Percentiles rank a stretch among this genome's conserved stretches.
Conservation (phyloP, 75 land plant genomes). For the Cryptomeria japonica region DNA sequence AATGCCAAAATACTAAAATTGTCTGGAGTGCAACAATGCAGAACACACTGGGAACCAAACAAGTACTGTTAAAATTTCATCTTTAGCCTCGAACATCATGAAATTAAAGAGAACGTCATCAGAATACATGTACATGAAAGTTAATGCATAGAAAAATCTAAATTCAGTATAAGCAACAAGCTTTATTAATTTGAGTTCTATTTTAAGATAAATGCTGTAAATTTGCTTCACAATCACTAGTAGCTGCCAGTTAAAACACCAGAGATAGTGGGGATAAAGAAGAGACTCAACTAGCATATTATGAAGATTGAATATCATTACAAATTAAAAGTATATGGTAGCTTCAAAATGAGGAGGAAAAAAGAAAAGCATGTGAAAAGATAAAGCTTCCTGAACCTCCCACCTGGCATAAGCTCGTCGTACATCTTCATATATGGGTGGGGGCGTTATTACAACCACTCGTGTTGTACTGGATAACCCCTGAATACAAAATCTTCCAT, state of each 20-base stretch:
- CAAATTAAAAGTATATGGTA: neutral
- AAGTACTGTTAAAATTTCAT: neutral
- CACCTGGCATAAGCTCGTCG: slow-evolving; percentile 22
- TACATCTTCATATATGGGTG: slow-evolving; percentile 40
- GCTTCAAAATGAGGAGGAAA: neutral
- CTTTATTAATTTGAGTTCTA: neutral
- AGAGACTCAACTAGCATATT: neutral
- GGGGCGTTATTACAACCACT: slow-evolving; percentile 44
- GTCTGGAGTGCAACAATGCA: neutral
- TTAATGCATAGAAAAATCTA: neutral
- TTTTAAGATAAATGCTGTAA: neutral
- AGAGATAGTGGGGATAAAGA: neutral
- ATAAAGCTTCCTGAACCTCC: neutral
- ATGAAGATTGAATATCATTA: neutral
- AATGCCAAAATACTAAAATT: neutral
- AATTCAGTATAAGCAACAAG: neutral
- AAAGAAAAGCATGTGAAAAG: neutral
- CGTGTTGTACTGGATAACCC: slow-evolving; percentile 38
- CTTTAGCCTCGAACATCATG: neutral
- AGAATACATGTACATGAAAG: neutral
- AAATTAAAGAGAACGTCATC: neutral
- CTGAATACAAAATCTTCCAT: neutral
- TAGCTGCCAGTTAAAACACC: neutral
- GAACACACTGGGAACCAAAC: neutral
- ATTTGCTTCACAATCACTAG: neutral